phyloP scores from a whole-genome alignment of 306 rosid species.

The Dryas octopetala region DNA sequence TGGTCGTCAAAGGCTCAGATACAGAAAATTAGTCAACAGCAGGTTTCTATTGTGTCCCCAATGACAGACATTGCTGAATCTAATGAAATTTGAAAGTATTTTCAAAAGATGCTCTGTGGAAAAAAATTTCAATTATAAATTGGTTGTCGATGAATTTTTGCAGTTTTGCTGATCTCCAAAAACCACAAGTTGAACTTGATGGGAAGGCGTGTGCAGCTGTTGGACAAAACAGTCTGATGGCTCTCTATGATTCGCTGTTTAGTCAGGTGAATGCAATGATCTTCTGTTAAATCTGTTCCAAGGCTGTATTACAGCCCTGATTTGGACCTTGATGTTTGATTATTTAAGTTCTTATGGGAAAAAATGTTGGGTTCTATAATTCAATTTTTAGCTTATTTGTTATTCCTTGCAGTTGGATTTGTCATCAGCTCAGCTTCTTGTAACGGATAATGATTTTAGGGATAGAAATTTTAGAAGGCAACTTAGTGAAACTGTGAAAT shows the following conservation, averaged over 20 bases:
- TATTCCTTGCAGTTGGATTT: constrained; percentile 70
- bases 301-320: not conserved
- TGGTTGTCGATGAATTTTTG: constrained; percentile 23
- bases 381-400: constrained; percentile 24
- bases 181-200: constrained; percentile 91
- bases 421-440: constrained; percentile 95
- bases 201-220: constrained; percentile 99
- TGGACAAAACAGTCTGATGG: constrained; percentile 94
- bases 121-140: not conserved
- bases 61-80: constrained; percentile 3
- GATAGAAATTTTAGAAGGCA: constrained; percentile 88
- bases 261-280: constrained; percentile 66
- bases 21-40: constrained; percentile 79
- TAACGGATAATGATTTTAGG: constrained; percentile 92
- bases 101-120: not conserved
- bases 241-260: constrained; percentile 82
- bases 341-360: not conserved
- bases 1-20: constrained; percentile 93
- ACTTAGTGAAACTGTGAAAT: constrained; percentile 72
- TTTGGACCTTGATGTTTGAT: not conserved
- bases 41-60: constrained; percentile 42
- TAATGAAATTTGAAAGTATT: not conserved
- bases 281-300: constrained; percentile 6
- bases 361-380: not conserved
- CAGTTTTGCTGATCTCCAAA: constrained; percentile 97